Percentiles rank a stretch among this genome's conserved stretches.
phyloP scores from a whole-genome alignment of 257 asterid species.

The Linaria vulgaris region DNA sequence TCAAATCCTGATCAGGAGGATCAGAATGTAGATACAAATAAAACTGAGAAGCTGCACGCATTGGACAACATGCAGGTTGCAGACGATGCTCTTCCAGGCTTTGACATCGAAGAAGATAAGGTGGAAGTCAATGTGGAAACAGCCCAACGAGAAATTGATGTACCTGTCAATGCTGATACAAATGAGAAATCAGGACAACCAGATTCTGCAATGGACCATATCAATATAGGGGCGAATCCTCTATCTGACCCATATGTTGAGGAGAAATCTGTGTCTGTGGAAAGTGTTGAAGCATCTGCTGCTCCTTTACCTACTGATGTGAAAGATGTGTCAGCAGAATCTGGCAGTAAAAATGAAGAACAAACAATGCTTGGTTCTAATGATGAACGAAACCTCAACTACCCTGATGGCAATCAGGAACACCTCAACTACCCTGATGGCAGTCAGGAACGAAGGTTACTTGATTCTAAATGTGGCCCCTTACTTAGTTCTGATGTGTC shows the following conservation, averaged over 20 bases:
- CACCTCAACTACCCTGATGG: too few relatives aligned
- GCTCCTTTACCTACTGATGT: conserved; percentile 24
- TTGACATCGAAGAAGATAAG: conserved; percentile 30
- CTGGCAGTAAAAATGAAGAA: conserved; percentile 34
- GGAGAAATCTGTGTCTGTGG: conserved; percentile 27
- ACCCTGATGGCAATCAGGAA: too few relatives aligned
- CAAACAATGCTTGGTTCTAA: conserved; percentile 42
- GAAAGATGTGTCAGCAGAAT: conserved; percentile 27
- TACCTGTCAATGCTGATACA: conserved; percentile 24
- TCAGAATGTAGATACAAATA: conserved; percentile 22
- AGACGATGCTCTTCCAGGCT: conserved; percentile 30
- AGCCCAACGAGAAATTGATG: conserved; percentile 27
- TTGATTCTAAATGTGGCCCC: conserved; percentile 53
- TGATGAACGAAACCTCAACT: too few relatives aligned
- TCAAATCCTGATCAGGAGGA: conserved; percentile 33
- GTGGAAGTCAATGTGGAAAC: conserved; percentile 28
- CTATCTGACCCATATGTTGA: conserved; percentile 23
- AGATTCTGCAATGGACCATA: conserved; percentile 16
- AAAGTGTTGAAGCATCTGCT: conserved; percentile 35
- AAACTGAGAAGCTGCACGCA: conserved; percentile 34
- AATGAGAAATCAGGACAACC: conserved; percentile 34
- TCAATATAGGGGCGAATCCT: conserved; percentile 28
- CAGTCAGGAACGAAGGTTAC: conserved; percentile 26
- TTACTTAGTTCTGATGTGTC: conserved; percentile 55
- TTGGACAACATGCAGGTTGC: conserved; percentile 30